Evolutionary conservation across 2,329 filamentous ascomycete genomes (phyloP).

Genomic region (Phialophora expanda): DNA sequence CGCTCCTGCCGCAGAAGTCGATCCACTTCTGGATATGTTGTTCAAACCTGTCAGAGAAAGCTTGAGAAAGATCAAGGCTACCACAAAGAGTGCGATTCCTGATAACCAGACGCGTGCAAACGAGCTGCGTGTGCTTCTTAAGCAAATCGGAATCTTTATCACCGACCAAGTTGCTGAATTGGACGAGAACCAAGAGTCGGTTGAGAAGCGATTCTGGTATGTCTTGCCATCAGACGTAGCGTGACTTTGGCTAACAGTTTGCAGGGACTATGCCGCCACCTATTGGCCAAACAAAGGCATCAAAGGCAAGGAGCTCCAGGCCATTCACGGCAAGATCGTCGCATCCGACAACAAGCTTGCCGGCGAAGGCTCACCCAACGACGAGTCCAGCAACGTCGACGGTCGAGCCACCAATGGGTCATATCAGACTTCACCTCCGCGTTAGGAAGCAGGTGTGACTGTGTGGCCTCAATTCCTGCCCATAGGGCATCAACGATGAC

Average conservation of each 20-base stretch:
- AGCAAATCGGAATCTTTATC: slow-evolving; percentile 55
- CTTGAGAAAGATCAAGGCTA: slow-evolving; percentile 50
- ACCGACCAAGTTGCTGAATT: slow-evolving; percentile 44
- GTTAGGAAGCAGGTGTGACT: slow-evolving; percentile 16
- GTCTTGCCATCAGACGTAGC: slow-evolving; percentile 30
- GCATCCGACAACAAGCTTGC: slow-evolving; percentile 39
- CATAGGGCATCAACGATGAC: neutral
- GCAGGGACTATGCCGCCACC: slow-evolving; percentile 53
- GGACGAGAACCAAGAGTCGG: slow-evolving; percentile 47
- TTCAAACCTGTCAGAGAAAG: slow-evolving; percentile 55
- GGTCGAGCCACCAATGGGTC: slow-evolving; percentile 36
- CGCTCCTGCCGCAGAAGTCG: slow-evolving; percentile 44
- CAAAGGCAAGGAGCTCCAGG: slow-evolving; percentile 37
- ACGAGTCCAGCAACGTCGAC: slow-evolving; percentile 37
- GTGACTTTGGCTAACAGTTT: slow-evolving; percentile 39
- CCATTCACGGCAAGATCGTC: slow-evolving; percentile 40
- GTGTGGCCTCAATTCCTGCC: neutral
- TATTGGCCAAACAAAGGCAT: slow-evolving; percentile 56
- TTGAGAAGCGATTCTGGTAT: slow-evolving; percentile 54
- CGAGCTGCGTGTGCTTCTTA: slow-evolving; percentile 51
- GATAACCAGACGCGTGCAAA: slow-evolving; percentile 51
- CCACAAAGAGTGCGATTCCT: slow-evolving; percentile 54
- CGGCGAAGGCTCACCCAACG: slow-evolving; percentile 38
- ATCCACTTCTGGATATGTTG: slow-evolving; percentile 51
- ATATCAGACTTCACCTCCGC: slow-evolving; percentile 38